Percentiles rank a stretch among this genome's conserved stretches.
phyloP scores from a whole-genome alignment of 192 early-diverging fungal genomes.

The Phycomyces blakesleeanus region DNA sequence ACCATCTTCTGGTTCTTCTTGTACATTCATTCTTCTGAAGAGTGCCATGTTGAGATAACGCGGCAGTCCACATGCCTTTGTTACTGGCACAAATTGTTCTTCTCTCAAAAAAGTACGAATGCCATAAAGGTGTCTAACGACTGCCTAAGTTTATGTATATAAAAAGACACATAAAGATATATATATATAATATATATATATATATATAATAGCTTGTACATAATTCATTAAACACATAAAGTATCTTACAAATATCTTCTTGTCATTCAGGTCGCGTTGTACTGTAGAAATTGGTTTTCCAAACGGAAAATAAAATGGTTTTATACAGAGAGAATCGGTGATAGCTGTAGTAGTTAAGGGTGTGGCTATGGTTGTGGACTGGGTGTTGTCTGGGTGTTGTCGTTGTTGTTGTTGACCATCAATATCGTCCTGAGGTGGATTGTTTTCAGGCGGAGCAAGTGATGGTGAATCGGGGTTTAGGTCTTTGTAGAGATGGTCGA shows the following conservation, averaged over 20 bases:
- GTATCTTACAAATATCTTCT: background rate
- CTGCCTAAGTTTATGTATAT: conserved; percentile 2
- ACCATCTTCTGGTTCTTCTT: conserved; percentile 19
- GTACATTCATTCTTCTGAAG: conserved; percentile 40
- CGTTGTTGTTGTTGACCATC: no score
- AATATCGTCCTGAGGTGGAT: no score
- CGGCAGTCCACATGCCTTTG: conserved; percentile 54
- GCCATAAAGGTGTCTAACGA: conserved; percentile 12
- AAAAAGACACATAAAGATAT: background rate
- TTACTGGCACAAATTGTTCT: conserved; percentile 19
- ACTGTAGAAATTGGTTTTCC: conserved; percentile 4
- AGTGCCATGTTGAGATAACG: conserved; percentile 68
- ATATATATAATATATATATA: background rate
- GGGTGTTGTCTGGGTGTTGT: no score
- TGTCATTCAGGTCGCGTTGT: background rate
- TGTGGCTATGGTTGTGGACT: no score
- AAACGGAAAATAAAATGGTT: conserved; percentile 12
- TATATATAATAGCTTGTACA: no score
- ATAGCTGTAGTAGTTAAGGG: background rate
- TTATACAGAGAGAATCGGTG: background rate
- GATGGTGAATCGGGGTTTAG: no score
- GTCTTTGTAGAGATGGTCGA: no score
- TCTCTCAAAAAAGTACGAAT: conserved; percentile 11
- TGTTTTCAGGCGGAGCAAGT: no score
- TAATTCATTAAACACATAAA: no score